Evolutionary conservation across 768 basidiomycete genomes (phyloP), one percentile per base, ranked within the genome.

Genomic region (Epithele typhae): DNA sequence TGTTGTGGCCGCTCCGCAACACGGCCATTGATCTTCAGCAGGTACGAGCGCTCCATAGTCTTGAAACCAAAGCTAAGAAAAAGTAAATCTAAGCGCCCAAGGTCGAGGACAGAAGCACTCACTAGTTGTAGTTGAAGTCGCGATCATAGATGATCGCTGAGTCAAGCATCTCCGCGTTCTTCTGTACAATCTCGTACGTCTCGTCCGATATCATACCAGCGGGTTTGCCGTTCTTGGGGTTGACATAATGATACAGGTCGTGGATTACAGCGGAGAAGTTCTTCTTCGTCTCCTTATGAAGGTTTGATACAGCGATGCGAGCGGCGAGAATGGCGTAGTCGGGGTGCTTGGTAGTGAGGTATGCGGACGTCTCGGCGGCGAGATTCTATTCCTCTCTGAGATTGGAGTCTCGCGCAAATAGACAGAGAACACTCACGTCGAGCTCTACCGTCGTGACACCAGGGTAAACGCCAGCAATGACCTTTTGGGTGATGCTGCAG

Each of bases 281-380:
- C 75, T 98, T 98, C 73, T 93, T 97, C 15, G 96, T 98, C 71
- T 99, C 95, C 61, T 99, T 98, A 79, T 99, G 96, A 10, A 98
- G 72, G 64, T 98, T 99, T 40, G 95, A 97, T 59, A 99, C 92
- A 46, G 96, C 96, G 44, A 99, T 98, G 48, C 96, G 92, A 18
- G 96, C 96, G 5, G 96, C 96, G 53, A 99, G 90, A 50, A 98
- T 84, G 21, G 96, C 96, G 59, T 99, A 99, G 64, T 99, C 96
- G 7, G 95, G 93, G 61, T 94, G 92, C 56, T 91, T 92, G 22
- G 95, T 98, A 4, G 96, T 98, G 51, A 98, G 82, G 64, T 86
- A 97, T 0, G 96, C 96, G 8, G 96, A 93, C 3, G 96, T 99
- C 70, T 97, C 94, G 6, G 94, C 86, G 0, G 94, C 94, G 33